Evolutionary conservation across 768 basidiomycete genomes (phyloP).

Genomic region (Zangia roseola): DNA sequence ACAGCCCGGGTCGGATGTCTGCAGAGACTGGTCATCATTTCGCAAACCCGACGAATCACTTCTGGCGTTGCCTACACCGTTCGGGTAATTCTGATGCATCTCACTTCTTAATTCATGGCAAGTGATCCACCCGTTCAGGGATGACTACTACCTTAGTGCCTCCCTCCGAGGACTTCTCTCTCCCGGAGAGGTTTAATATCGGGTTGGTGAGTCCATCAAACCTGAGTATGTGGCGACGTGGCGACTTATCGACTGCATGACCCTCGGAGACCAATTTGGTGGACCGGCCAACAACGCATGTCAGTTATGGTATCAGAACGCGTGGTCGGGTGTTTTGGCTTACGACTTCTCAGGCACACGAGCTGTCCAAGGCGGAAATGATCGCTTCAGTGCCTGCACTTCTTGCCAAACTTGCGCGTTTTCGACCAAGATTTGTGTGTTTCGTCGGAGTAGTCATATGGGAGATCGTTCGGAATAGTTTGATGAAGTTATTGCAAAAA

Average conservation of each 20-base stretch:
- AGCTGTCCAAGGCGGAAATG: constrained; percentile 55
- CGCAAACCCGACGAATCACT: constrained; percentile 78
- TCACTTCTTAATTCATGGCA: not conserved
- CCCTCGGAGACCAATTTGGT: constrained; percentile 69
- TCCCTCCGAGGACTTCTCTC: constrained; percentile 57
- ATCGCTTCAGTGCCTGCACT: constrained; percentile 52
- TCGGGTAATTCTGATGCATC: constrained; percentile 45
- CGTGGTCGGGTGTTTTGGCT: not conserved
- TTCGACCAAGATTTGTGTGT: constrained; percentile 66
- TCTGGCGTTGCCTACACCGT: constrained; percentile 70
- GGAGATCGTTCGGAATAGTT: constrained; percentile 36
- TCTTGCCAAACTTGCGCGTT: constrained; percentile 54
- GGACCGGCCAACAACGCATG: constrained; percentile 64
- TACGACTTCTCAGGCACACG: constrained; percentile 43
- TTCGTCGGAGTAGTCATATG: constrained; percentile 79
- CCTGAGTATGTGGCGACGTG: not conserved
- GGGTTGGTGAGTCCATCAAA: constrained; percentile 56
- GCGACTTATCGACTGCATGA: not conserved
- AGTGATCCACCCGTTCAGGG: constrained; percentile 35
- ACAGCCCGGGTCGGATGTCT: constrained; percentile 67
- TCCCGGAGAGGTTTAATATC: constrained; percentile 56
- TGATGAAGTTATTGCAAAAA: constrained; percentile 28
- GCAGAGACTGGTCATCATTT: constrained; percentile 76
- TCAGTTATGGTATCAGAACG: constrained; percentile 20
- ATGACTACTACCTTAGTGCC: constrained; percentile 52